A percentile compares a stretch with the other conserved stretches of the same genome.
Conservation (phyloP, 345 rosid genomes). For the Eucalyptus pumila region DNA sequence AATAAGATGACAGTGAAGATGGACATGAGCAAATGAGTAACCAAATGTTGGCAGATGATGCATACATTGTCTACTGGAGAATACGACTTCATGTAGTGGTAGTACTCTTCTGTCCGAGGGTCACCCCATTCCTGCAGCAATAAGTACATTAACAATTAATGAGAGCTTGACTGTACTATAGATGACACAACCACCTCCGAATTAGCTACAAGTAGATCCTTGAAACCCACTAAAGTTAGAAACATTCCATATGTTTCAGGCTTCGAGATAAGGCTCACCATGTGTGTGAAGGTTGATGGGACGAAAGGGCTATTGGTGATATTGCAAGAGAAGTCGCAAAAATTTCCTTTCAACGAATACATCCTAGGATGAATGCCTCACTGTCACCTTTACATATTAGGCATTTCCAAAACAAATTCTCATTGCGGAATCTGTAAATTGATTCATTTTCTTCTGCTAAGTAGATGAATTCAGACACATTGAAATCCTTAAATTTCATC, state of each 20-base stretch:
- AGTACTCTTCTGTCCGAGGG: slow-evolving; percentile 82
- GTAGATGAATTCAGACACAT: too few relatives aligned
- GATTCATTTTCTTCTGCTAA: too few relatives aligned
- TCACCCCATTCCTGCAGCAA: slow-evolving; percentile 92
- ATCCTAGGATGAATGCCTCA: too few relatives aligned
- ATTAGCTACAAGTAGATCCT: background rate
- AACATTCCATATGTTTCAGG: background rate
- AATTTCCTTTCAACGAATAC: too few relatives aligned
- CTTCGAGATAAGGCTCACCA: background rate
- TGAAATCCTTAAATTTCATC: too few relatives aligned
- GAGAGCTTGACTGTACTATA: background rate
- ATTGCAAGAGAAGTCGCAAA: background rate
- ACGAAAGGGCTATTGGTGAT: background rate
- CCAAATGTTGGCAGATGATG: background rate
- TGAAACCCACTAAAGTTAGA: background rate
- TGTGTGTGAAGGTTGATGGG: background rate
- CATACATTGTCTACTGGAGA: slow-evolving; percentile 92
- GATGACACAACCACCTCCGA: background rate
- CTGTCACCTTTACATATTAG: too few relatives aligned
- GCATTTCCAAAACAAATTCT: too few relatives aligned
- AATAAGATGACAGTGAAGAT: background rate
- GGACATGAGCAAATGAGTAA: background rate
- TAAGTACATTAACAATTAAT: background rate
- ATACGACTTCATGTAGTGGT: slow-evolving; percentile 86
- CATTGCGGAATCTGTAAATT: too few relatives aligned